These are phyloP conservation scores for Nothomitra cinnamomea DNA, from an alignment of 2,329 filamentous ascomycete species.

Conservation along the genomic window DNA sequence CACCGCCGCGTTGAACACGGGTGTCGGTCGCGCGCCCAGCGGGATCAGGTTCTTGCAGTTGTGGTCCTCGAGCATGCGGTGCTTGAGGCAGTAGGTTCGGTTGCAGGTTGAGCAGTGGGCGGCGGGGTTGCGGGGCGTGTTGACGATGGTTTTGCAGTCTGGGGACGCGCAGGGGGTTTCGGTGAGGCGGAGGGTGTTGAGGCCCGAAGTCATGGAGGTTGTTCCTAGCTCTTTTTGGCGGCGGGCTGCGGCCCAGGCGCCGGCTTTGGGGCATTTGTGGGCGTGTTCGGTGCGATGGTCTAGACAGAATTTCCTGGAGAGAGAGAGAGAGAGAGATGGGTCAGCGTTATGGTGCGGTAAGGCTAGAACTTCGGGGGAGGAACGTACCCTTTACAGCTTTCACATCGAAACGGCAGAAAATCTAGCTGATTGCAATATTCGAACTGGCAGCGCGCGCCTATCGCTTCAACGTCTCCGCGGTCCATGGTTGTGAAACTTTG, in stretches of 20 bases:
- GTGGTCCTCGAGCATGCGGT: conserved; percentile 65
- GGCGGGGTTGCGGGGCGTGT: conserved; percentile 31
- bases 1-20: conserved; percentile 23
- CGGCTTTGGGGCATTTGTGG: conserved; percentile 49
- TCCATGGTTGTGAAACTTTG: conserved; percentile 54
- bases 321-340: background rate
- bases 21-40: conserved; percentile 29
- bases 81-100: conserved; percentile 35
- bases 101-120: conserved; percentile 33
- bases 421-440: conserved; percentile 87
- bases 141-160: conserved; percentile 33
- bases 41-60: conserved; percentile 61
- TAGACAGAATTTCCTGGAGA: conserved; percentile 59
- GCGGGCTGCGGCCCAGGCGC: conserved; percentile 39
- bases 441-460: conserved; percentile 83
- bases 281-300: conserved; percentile 79
- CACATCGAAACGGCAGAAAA: conserved; percentile 88
- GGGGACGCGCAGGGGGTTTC: conserved; percentile 32
- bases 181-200: conserved; percentile 21
- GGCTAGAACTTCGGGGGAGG: conserved; percentile 5
- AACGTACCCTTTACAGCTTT: conserved; percentile 52
- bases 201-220: conserved; percentile 7
- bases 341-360: conserved; percentile 7
- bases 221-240: conserved; percentile 20
- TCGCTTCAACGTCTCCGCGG: conserved; percentile 60